Conservation (phyloP, 441 rosid species). For the Melastoma candidum region DNA sequence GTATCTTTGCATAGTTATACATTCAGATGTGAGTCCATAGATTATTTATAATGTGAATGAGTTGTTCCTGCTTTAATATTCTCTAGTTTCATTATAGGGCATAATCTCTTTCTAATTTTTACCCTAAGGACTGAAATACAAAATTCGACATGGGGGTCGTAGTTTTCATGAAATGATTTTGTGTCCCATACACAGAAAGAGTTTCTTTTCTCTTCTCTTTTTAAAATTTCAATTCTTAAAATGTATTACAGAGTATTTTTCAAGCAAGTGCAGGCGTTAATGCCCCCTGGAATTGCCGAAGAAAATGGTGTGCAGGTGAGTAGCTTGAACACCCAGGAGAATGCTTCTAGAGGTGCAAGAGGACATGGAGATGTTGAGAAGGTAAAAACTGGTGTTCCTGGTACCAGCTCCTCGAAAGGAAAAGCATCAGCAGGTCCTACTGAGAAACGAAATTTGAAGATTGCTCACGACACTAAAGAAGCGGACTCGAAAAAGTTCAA, state of each 20-base stretch:
- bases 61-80: background rate
- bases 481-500: slow-evolving; percentile 31
- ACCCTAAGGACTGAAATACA: too few relatives aligned
- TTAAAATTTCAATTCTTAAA: background rate
- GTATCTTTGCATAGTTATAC: background rate
- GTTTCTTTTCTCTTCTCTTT: background rate
- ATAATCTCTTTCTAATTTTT: too few relatives aligned
- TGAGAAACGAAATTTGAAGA: slow-evolving; percentile 40
- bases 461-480: slow-evolving; percentile 33
- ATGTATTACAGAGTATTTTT: slow-evolving; percentile 61
- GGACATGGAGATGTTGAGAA: slow-evolving; percentile 59
- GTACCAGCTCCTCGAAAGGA: slow-evolving; percentile 68
- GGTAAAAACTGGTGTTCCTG: slow-evolving; percentile 87
- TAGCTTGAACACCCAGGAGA: slow-evolving; percentile 29
- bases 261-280: slow-evolving; percentile 47
- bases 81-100: background rate
- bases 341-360: slow-evolving; percentile 28
- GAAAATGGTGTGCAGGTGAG: slow-evolving; percentile 44
- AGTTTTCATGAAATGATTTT: background rate
- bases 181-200: background rate
- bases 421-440: slow-evolving; percentile 41
- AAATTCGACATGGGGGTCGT: too few relatives aligned
- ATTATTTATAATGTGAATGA: background rate
- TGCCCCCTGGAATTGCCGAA: slow-evolving; percentile 37
- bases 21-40: background rate